These are phyloP conservation scores for Fusarium pseudograminearum DNA, from an alignment of 2,329 filamentous ascomycete species.

Conservation along the genomic window DNA sequence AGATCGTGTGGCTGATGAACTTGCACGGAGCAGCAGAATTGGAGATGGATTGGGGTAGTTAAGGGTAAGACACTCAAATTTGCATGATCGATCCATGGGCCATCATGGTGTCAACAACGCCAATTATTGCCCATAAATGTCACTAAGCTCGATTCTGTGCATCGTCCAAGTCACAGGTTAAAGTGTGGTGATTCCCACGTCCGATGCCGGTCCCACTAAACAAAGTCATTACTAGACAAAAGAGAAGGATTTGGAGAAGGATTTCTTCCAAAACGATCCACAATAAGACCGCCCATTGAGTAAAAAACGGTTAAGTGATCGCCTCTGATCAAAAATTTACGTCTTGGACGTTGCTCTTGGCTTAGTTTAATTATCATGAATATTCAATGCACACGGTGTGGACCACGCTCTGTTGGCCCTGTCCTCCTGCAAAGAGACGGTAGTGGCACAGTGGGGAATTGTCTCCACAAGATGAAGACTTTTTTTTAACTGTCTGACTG, in stretches of 20 bases:
- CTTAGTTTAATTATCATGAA: slow-evolving; percentile 3
- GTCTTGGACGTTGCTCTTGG: slow-evolving; percentile 28
- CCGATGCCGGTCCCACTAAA: slow-evolving; percentile 39
- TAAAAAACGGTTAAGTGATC: slow-evolving; percentile 28
- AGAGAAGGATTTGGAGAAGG: slow-evolving; percentile 13
- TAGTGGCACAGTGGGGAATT: slow-evolving; percentile 30
- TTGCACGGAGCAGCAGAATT: slow-evolving; percentile 1
- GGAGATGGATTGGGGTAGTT: slow-evolving; percentile 16
- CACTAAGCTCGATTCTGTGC: slow-evolving; percentile 14
- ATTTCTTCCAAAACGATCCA: slow-evolving; percentile 22
- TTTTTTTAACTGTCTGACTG: slow-evolving; percentile 19
- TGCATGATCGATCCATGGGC: slow-evolving; percentile 14
- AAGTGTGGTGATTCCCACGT: slow-evolving; percentile 21
- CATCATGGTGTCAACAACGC: slow-evolving; percentile 7
- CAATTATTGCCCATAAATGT: slow-evolving; percentile 10
- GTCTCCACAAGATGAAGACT: slow-evolving; percentile 34
- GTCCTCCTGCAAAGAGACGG: slow-evolving; percentile 20
- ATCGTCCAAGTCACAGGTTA: slow-evolving; percentile 19
- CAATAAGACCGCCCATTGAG: slow-evolving; percentile 24
- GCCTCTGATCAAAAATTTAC: slow-evolving; percentile 22
- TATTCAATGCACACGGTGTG: slow-evolving; percentile 28
- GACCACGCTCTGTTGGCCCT: background rate
- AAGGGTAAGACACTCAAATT: background rate
- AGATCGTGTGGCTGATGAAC: background rate
- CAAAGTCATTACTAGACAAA: slow-evolving; percentile 30